A percentile compares a stretch with the other conserved stretches of the same genome.
Evolutionary conservation across 1,284 basidiomycete genomes (phyloP).

Genomic region (Cutaneotrichosporon dermatis): DNA sequence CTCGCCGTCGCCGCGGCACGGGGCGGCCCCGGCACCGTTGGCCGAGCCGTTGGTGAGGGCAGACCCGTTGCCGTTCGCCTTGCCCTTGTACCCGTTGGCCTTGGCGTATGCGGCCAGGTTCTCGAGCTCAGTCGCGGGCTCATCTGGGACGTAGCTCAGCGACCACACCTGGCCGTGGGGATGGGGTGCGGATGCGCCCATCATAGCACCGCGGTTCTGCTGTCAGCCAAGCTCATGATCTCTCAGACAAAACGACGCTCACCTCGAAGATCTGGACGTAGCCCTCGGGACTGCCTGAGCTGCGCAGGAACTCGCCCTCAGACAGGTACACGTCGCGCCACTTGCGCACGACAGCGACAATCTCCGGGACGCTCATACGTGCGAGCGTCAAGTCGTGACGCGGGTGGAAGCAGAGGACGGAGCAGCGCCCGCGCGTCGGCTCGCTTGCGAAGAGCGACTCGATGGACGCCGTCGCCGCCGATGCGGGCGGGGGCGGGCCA

Average conservation of each 20-base stretch:
- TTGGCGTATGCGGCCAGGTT: constrained; percentile 58
- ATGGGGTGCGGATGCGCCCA: constrained; percentile 95
- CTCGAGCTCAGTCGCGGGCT: constrained; percentile 62
- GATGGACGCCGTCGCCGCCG: constrained; percentile 50
- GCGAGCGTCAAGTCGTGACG: constrained; percentile 87
- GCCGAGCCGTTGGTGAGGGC: not conserved
- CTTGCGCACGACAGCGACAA: constrained; percentile 65
- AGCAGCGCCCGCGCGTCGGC: constrained; percentile 77
- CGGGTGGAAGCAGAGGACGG: constrained; percentile 86
- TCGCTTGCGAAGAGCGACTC: constrained; percentile 66
- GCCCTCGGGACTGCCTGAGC: constrained; percentile 47
- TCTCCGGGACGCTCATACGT: constrained; percentile 60
- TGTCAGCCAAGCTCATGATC: not conserved
- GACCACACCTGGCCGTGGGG: constrained; percentile 94
- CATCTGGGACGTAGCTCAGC: constrained; percentile 65
- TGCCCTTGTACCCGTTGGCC: not conserved
- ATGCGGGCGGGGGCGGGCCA: constrained; percentile 38
- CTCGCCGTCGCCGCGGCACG: constrained; percentile 54
- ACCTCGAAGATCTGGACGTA: constrained; percentile 90
- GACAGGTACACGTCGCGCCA: constrained; percentile 67
- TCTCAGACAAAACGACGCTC: too few species aligned
- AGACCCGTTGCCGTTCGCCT: not conserved
- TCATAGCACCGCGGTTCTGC: constrained; percentile 89
- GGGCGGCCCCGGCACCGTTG: constrained; percentile 44
- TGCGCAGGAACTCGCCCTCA: constrained; percentile 53